These are phyloP conservation scores for Trichoderma semiorbis DNA, from an alignment of 2,329 filamentous ascomycete genomes.

Conservation along the genomic window DNA sequence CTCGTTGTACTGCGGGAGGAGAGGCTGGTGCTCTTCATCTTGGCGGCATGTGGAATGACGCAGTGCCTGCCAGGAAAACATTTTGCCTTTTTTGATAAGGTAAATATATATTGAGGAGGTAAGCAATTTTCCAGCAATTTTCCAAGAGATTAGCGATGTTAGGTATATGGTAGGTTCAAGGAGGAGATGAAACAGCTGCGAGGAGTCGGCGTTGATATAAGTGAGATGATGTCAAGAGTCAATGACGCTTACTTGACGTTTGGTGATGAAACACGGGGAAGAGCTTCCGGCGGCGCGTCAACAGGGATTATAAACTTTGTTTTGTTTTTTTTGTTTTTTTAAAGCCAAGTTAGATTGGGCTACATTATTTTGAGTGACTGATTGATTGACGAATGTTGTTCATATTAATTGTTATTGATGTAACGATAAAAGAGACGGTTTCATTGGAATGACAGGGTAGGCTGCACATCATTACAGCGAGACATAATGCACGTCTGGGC, in stretches of 20 bases:
- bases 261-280: background rate
- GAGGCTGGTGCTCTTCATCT: conserved; percentile 66
- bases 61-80: conserved; percentile 15
- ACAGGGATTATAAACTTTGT: background rate
- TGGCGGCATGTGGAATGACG: conserved; percentile 30
- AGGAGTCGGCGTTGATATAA: background rate
- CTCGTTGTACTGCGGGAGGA: conserved; percentile 83
- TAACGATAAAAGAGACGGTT: background rate
- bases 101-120: too few species aligned
- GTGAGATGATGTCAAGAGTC: background rate
- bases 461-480: background rate
- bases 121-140: too few species aligned
- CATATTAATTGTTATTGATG: background rate
- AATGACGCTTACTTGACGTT: conserved; percentile 9
- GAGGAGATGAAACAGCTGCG: background rate
- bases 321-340: background rate
- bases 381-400: background rate
- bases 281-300: background rate
- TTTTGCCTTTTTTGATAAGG: background rate
- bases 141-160: background rate
- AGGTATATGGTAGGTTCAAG: background rate
- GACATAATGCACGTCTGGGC: background rate
- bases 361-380: background rate
- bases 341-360: background rate
- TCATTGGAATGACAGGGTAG: background rate